Base-by-base conservation (phyloP, 352 stramenopile genomes). In the Globisporangium spinosum region DNA sequence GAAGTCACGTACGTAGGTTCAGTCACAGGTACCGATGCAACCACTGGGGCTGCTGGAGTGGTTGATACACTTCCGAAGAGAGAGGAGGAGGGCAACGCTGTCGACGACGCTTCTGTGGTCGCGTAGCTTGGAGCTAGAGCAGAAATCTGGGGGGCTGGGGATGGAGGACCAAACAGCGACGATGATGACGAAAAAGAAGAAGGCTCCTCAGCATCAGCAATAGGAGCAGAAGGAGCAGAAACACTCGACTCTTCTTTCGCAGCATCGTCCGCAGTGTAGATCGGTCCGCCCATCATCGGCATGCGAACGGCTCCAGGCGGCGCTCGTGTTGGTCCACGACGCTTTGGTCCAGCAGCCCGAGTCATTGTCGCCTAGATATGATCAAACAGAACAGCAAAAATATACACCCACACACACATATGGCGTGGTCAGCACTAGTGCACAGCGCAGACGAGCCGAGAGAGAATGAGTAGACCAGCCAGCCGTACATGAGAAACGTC, bases 321-420 rank as follows among this genome's bases (percentile, higher is more conserved):
- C 35, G 78, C 72, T n/a, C 75, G 55, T 17, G 82, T 79, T 3
- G 86, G 86, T n/a, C 83, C 88, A 61, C 88, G 79, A 51, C 88
- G 88, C 67, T 93, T 93, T 0, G 88, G 88, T 43, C 84, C 88
- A 10, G 85, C 78, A 61, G 85, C 88, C 67, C 88, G 76, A 17
- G 80, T 83, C 83, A 95, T 92, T 2, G 84, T 94, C 27, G 83
- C 70, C 85, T 95, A 35, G 35, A 65, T 20, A n/a, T 47, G 38
- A n/a, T n/a, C 17, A 47, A n/a, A 20, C 20, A 55, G 5, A 53
- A 9, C 2, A 32, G 29, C 29, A 32, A 23, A 6, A 45, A 69
- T n/a, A 35, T 38, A 32, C 58, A 49, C 64, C 22, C 64, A 57
- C 38, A 49, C 5, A n/a, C 38, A 43, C 35, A 43, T 43, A 43